Evolutionary conservation across 352 stramenopile species (phyloP), one percentile per base, ranked within the genome.

Genomic region (Globisporangium splendens): DNA sequence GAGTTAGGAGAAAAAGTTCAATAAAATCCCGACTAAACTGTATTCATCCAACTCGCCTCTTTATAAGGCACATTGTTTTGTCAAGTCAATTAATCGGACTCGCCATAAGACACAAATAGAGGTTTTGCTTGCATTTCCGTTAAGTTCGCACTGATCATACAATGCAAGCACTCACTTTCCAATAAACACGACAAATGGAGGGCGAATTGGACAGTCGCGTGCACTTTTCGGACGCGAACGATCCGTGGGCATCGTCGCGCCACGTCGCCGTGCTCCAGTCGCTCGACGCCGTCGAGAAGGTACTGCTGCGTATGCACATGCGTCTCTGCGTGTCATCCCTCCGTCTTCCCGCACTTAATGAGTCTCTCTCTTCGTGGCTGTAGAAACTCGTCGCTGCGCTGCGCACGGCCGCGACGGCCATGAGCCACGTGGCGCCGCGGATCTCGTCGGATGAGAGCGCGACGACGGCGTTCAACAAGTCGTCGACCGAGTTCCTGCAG

Each of bases 401-500:
- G 58, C 83, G 77, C 49, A 93, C 78, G 17, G 83, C 79, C 0
- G 74, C 83, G 12, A 73, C 68, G 17, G 83, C 85, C 43, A 86
- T 93, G 71, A 78, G 73, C 54, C 72, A 91, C 63, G 69, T 91
- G 63, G 62, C 69, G 38, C 79, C 83, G 35, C 79, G 78, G 41
- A 72, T 68, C 13, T 86, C 82, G 22, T 84, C 75, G 0, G 79
- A 90, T 3, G 79, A 88, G 54, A 90, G 59, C 62, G 80, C 77
- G 39, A 84, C 70, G 14, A 78, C 85, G 54, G 76, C 80, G 35
- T 95, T 95, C 63, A 90, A 86, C 63, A 70, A 74, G 52, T 63
- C 85, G 20, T 89, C 83, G 59, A 91, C 79, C 44, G 83, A 93
- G 61, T 95, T 95, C 65, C 66, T 95, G 56, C 85, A 93, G 70